phyloP scores from a whole-genome alignment of 139 green algal genomes.

The Diplosphaera chodatii region DNA sequence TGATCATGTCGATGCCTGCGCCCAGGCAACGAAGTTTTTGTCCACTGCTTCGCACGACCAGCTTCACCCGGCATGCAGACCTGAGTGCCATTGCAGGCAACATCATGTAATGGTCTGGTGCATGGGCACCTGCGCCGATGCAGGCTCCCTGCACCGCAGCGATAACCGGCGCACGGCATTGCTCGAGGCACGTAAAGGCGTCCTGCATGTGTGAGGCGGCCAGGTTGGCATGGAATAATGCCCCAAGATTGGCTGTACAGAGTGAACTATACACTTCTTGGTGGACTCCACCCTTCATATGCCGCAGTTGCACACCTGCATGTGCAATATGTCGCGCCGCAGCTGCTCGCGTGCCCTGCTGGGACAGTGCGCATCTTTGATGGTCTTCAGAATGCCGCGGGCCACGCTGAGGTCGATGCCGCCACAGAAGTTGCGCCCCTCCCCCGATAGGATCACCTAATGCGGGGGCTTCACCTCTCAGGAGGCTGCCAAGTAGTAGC shows the following conservation, averaged over 20 bases:
- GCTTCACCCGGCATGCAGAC: no score
- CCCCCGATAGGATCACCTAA: slow-evolving; percentile 46
- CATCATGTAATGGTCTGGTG: no score
- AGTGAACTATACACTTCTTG: no score
- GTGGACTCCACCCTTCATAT: neutral
- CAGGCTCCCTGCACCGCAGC: slow-evolving; percentile 60
- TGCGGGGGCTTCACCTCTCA: no score
- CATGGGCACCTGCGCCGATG: no score
- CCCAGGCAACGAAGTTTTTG: no score
- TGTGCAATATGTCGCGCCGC: slow-evolving; percentile 19
- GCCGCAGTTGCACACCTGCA: slow-evolving; percentile 12
- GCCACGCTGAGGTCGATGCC: slow-evolving; percentile 48
- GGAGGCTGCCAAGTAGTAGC: no score
- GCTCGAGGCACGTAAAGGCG: slow-evolving; percentile 59
- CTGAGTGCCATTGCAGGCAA: no score
- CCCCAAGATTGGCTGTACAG: no score
- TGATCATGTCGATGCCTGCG: slow-evolving; percentile 78
- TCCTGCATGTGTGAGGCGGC: slow-evolving; percentile 29
- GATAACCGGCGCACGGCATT: slow-evolving; percentile 58
- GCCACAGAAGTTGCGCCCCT: slow-evolving; percentile 64
- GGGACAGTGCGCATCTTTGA: neutral
- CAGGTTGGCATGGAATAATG: no score
- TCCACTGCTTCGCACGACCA: no score
- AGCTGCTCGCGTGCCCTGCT: slow-evolving; percentile 4
- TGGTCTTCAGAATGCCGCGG: neutral